Base-by-base conservation (phyloP, 495 filamentous ascomycete genomes). In the Geoglossum glabrum region DNA sequence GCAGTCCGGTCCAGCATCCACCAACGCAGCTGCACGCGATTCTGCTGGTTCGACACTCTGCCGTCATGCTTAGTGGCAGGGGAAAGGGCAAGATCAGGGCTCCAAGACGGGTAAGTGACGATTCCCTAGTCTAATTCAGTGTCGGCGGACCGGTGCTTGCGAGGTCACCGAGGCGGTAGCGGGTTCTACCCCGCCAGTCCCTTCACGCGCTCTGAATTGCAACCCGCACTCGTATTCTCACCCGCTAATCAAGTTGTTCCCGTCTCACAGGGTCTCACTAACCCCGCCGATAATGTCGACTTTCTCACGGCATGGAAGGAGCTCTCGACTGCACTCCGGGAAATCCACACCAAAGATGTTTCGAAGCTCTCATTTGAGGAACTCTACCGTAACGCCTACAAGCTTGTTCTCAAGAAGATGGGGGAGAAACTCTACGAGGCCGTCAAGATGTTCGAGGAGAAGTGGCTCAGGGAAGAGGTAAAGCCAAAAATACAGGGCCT, bases 311-410 rank as follows among this genome's bases (percentile, higher is more conserved):
- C 81, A 55, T 99, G 93, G 93, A 70, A 72, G 0, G 75, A 79
- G 11, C 76, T 99, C 1, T 73, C 79, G 0, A 73, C 79, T 4
- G 87, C 92, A 9, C 74, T 97, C 26, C 73, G 67, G 55, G 85
- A 93, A 64, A 97, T 99, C 40, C 87, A 97, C 68, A 87, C 78
- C 19, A 90, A 93, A 67, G 90, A 96, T 67, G 88, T 87, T 56
- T 94, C 89, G 11, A 69, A 75, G 3, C 77, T 99, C 3, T 95
- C 90, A 0, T 99, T 95, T 70, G 93, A 99, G 70, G 83, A 90
- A 59, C 79, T 97, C 0, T 99, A 99, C 70, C 86, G 93, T 38
- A 86, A 85, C 52, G 86, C 86, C n/a, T 99, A 99, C 69, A 86
- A 86, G 68, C 84, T 97, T n/a, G 90, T 96, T 0, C 70, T 95